A percentile compares a stretch with the other conserved stretches of the same genome.
These are phyloP conservation scores for Comarum palustre DNA, from an alignment of 306 rosid genomes.

Conservation along the genomic window DNA sequence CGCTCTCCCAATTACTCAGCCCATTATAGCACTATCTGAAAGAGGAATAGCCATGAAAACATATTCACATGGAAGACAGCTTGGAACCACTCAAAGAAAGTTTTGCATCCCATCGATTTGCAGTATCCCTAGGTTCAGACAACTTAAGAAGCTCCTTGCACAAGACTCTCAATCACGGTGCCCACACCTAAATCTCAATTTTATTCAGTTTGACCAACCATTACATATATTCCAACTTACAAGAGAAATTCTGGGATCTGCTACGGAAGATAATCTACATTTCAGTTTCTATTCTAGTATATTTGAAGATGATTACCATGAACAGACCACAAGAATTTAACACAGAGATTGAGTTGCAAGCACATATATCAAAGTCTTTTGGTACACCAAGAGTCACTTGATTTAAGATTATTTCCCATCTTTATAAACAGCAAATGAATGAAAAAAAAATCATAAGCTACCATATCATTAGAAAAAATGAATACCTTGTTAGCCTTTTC, in stretches of 20 bases:
- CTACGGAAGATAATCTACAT: background rate
- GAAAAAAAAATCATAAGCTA: background rate
- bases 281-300: background rate
- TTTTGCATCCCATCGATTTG: background rate
- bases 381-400: background rate
- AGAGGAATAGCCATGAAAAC: background rate
- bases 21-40: background rate
- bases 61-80: background rate
- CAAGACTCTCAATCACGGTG: background rate
- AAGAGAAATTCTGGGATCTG: background rate
- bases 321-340: background rate
- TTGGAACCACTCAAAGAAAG: background rate
- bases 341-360: background rate
- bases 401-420: background rate
- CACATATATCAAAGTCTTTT: background rate
- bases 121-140: background rate
- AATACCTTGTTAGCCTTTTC: conserved; percentile 89
- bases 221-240: background rate
- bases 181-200: background rate
- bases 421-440: background rate
- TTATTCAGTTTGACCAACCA: background rate
- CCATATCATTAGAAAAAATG: background rate
- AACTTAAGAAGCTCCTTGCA: background rate
- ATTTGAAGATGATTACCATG: background rate
- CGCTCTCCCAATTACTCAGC: background rate